Conservation (phyloP, 139 green algal genomes). For the Zygnema circumcarinatum region DNA sequence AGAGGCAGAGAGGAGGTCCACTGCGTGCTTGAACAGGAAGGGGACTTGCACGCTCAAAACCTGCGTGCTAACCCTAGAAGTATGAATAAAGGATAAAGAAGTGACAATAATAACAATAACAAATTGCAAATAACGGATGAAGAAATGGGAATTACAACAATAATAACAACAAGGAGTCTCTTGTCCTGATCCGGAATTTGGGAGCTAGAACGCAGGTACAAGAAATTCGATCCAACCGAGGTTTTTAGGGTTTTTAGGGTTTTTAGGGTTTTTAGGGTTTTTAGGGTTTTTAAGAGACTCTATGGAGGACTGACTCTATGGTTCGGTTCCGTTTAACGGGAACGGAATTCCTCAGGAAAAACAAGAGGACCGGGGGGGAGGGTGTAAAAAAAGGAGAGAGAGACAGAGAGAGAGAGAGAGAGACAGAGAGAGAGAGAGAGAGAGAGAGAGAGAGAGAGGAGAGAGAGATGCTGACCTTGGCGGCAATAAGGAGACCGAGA, state of each 20-base stretch:
- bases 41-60: conserved; percentile 83
- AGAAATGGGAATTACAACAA: conserved; percentile 18
- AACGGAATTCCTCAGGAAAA: no score
- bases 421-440: not conserved
- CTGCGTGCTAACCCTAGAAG: conserved; percentile 60
- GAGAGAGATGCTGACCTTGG: conserved; percentile 46
- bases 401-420: not conserved
- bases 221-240: no score
- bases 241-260: not conserved
- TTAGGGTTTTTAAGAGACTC: no score
- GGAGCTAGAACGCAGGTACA: not conserved
- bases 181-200: no score
- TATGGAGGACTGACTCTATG: no score
- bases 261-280: no score
- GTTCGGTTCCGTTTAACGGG: no score
- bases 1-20: conserved; percentile 77
- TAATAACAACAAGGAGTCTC: no score
- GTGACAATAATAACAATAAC: no score
- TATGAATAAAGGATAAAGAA: no score
- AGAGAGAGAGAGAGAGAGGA: conserved; percentile 26
- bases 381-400: not conserved
- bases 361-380: not conserved
- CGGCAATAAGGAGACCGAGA: conserved; percentile 40
- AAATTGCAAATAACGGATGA: conserved; percentile 20
- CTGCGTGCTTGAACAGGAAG: conserved; percentile 93